Percentiles rank a stretch among this genome's conserved stretches.
Conservation (phyloP, 371 early-diverging fungal genomes). For the Blastocladiella emersonii region DNA sequence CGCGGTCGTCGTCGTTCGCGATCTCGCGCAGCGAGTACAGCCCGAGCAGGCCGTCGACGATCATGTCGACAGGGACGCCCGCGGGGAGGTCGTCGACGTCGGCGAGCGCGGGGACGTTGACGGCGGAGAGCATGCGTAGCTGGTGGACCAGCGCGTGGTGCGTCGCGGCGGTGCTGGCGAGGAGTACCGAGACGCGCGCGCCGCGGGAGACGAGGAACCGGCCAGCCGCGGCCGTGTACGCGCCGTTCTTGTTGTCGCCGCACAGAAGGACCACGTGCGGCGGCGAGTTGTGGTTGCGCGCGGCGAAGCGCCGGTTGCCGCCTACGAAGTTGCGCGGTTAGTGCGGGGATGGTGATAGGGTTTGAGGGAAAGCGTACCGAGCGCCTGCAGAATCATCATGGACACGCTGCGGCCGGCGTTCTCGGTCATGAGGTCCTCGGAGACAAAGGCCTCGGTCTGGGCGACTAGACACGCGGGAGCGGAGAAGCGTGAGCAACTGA, state of each 20-base stretch:
- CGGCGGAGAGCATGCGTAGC: too few species aligned
- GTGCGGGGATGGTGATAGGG: background rate
- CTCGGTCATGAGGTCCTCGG: conserved; percentile 56
- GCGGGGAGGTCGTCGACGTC: conserved; percentile 7
- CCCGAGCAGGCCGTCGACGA: conserved; percentile 62
- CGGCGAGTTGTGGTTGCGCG: conserved; percentile 53
- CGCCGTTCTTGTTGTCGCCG: conserved; percentile 57
- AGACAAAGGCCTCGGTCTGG: conserved; percentile 39
- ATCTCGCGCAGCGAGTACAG: conserved; percentile 40
- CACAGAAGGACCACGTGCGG: conserved; percentile 50
- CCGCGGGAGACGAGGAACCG: too few species aligned
- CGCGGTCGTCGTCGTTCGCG: conserved; percentile 31
- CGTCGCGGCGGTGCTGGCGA: too few species aligned
- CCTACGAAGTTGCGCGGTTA: conserved; percentile 16
- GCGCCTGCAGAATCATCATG: conserved; percentile 45
- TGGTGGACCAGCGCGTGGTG: too few species aligned
- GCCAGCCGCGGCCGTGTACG: conserved; percentile 51
- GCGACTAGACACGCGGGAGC: background rate
- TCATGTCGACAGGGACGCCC: conserved; percentile 54
- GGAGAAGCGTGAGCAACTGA: too few species aligned
- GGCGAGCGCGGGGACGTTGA: too few species aligned
- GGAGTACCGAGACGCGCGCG: too few species aligned
- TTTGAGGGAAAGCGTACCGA: conserved; percentile 21
- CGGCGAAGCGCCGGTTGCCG: conserved; percentile 49
- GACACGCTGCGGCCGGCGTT: conserved; percentile 65